phyloP scores from a whole-genome alignment of 163 green algal genomes.

The Volvox carteri region DNA sequence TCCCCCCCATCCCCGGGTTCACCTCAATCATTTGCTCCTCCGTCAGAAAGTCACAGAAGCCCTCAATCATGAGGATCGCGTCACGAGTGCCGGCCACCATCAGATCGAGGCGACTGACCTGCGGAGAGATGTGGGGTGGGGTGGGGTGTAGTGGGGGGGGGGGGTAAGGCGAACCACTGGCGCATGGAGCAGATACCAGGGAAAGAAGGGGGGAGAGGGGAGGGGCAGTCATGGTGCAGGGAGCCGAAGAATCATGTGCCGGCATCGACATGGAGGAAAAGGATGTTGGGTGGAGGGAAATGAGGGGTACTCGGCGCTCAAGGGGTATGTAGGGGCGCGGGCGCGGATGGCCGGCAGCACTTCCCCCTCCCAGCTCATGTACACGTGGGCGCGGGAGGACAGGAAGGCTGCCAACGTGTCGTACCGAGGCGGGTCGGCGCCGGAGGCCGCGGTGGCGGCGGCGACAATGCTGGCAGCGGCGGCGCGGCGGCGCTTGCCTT shows the following conservation, averaged over 20 bases:
- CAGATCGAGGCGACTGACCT: slow-evolving; percentile 86
- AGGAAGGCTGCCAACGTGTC: slow-evolving; percentile 9
- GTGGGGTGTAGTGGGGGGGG: neutral
- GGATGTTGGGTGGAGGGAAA: no score
- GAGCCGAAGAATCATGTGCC: no score
- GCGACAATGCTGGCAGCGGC: neutral
- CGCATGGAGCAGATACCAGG: neutral
- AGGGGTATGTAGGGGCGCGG: no score
- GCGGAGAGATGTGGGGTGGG: slow-evolving; percentile 27
- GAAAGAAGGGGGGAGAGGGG: neutral
- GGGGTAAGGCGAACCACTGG: neutral
- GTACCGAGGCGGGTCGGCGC: neutral
- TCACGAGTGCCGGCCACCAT: slow-evolving; percentile 93
- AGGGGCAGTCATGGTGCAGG: neutral
- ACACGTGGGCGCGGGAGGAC: slow-evolving; percentile 21
- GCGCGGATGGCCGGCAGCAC: slow-evolving; percentile 4
- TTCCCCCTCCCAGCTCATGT: slow-evolving; percentile 27
- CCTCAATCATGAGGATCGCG: slow-evolving; percentile 98
- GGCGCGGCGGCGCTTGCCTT: neutral
- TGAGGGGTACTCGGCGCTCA: no score
- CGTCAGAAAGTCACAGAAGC: slow-evolving; percentile 93
- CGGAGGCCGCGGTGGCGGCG: no score
- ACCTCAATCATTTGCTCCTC: slow-evolving; percentile 75
- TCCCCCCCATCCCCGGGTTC: neutral
- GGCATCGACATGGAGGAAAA: no score